Base-by-base conservation (phyloP, 2,329 filamentous ascomycete species). In the Neonectria neomacrospora region DNA sequence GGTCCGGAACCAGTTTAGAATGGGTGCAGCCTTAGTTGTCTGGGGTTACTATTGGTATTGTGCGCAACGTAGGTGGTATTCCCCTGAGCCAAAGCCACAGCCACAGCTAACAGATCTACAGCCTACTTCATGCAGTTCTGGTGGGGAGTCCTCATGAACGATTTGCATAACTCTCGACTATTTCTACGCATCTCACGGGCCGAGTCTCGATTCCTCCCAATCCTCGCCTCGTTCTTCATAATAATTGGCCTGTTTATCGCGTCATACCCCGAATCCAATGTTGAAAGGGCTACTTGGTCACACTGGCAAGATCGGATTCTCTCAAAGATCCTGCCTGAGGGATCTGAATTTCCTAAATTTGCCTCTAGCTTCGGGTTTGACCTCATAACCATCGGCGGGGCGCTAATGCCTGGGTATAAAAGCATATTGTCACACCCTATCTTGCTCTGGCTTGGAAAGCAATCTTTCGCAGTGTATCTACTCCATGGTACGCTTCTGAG, bases 31-130 rank as follows among this genome's bases (percentile, higher is more conserved):
- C 41, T 22, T 44, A 44, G 1, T 44, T 44, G 41, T 22, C 41
- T 44, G 41, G 41, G n/a, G 41, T 44, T 23, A 44, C 41, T 44
- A 44, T 44, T 44, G 20, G n/a, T 44, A 44, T 44, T 44, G 41
- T 22, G n/a, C 41, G 5, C 18, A 44, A 44, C 41, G 41, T 44
- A 44, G 41, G 41, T 44, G 41, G 20, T 44, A 44, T 44, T 12
- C 18, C 41, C 18, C 41, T 12, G 5, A 44, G 18, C 9, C 3
- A 44, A 12, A 44, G 18, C 9, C 3, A 44, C 3, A 22, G 41
- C 41, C 11, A 14, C n/a, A 44, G 41, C 20, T 44, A 44, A 44
- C 41, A 44, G 3, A 14, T 22, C 41, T 22, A 23, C 9, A 44
- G 41, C 41, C 22, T 22, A 44, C 41, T 44, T 22, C 41, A 44